phyloP scores from a whole-genome alignment of 2,329 filamentous ascomycete genomes.

The Botrytis byssoidea region DNA sequence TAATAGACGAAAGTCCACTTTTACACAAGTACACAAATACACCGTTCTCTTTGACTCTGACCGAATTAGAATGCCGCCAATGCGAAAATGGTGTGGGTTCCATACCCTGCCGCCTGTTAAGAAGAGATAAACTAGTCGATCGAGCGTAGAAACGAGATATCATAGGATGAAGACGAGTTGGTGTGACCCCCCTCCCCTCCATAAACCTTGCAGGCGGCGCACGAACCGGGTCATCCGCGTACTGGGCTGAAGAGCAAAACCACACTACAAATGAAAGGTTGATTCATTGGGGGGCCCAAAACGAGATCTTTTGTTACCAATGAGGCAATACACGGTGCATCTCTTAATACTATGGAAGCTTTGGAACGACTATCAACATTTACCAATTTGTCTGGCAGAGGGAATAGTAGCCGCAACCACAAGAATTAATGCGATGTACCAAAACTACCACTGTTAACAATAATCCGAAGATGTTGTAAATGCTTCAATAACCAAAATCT shows the following conservation, averaged over 20 bases:
- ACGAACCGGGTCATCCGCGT: conserved; percentile 2
- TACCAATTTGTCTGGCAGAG: not conserved
- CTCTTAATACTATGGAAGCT: conserved; percentile 7
- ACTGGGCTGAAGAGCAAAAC: conserved; percentile 10
- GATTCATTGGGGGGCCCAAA: not conserved
- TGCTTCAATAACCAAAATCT: not conserved
- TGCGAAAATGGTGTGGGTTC: not conserved
- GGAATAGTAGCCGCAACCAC: not conserved
- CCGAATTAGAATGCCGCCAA: conserved; percentile 9
- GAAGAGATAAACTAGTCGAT: conserved; percentile 4
- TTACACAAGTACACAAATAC: conserved; percentile 8
- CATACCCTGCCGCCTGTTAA: conserved; percentile 1
- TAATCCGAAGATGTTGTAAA: not conserved
- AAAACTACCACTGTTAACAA: not conserved
- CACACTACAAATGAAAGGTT: conserved; percentile 3
- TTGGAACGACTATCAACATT: conserved; percentile 14
- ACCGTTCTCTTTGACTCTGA: conserved; percentile 1
- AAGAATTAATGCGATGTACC: not conserved
- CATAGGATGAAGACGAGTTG: conserved; percentile 4
- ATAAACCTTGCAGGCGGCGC: conserved; percentile 5
- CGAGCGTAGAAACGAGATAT: conserved; percentile 1
- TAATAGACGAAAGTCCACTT: conserved; percentile 3
- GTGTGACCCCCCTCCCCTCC: not conserved
- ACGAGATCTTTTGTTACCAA: not conserved
- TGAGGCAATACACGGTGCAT: not conserved